Evolutionary conservation across 1,284 basidiomycete genomes (phyloP).

Genomic region (Ganoderma resinaceum): DNA sequence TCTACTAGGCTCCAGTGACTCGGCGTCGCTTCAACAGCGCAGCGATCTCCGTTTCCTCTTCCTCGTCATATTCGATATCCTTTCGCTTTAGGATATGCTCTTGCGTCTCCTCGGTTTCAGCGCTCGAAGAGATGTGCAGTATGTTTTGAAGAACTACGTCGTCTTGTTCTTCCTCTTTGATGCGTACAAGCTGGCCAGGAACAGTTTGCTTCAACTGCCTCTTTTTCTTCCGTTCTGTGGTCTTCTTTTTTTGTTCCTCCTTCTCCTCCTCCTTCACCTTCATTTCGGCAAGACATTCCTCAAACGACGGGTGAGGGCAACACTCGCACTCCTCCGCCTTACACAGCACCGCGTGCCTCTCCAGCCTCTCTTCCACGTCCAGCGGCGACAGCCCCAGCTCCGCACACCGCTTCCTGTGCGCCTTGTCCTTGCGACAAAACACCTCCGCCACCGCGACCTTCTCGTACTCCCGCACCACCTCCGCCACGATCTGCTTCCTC

Average conservation of each 20-base stretch:
- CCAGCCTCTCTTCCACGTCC: slow-evolving; percentile 6
- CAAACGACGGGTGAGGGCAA: slow-evolving; percentile 1
- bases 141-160: not conserved
- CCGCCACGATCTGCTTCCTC: slow-evolving; percentile 5
- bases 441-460: slow-evolving; percentile 14
- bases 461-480: slow-evolving; percentile 1
- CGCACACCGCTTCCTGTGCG: not conserved
- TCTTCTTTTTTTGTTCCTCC: not conserved
- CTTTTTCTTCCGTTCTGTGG: not conserved
- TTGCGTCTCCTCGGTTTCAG: not conserved
- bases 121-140: not conserved
- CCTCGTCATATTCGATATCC: not conserved
- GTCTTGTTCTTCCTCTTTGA: slow-evolving; percentile 4
- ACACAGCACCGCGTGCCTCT: slow-evolving; percentile 6
- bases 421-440: slow-evolving; percentile 4
- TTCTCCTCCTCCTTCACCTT: not conserved
- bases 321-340: slow-evolving; percentile 9
- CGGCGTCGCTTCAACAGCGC: not conserved
- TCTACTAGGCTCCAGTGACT: too few species aligned
- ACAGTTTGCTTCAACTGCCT: not conserved
- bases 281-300: not conserved
- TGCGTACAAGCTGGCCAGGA: not conserved
- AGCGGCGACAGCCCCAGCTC: slow-evolving; percentile 2
- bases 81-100: not conserved
- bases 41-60: not conserved